Conservation (phyloP, 2,329 filamentous ascomycete species). For the Sclerotinia glacialis region DNA sequence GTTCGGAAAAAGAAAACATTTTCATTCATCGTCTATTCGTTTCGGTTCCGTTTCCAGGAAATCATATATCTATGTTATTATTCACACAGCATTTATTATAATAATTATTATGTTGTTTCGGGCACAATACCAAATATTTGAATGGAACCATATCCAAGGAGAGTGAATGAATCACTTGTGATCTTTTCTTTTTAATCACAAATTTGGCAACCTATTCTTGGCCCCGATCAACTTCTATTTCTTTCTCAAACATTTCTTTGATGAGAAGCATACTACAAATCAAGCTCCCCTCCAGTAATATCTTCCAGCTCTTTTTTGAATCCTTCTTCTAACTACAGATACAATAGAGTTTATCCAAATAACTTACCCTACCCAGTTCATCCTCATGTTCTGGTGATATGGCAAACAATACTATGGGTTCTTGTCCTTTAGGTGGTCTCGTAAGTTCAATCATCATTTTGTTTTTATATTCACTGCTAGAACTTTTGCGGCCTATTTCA, state of each 20-base stretch:
- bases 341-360: neutral
- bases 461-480: neutral
- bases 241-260: neutral
- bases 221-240: neutral
- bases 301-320: neutral
- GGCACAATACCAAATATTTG: neutral
- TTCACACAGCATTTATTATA: neutral
- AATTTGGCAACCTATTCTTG: neutral
- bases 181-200: neutral
- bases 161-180: neutral
- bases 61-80: neutral
- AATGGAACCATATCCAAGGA: too few relatives aligned
- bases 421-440: slow-evolving; percentile 11
- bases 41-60: neutral
- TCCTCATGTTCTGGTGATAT: neutral
- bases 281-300: too few relatives aligned
- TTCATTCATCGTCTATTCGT: neutral
- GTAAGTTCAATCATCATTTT: neutral
- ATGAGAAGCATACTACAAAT: neutral
- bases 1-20: neutral
- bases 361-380: neutral
- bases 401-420: slow-evolving; percentile 5
- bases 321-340: neutral
- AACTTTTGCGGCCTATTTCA: neutral
- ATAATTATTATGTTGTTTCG: neutral